A percentile compares a stretch with the other conserved stretches of the same genome.
Evolutionary conservation across 148 eudicot species (phyloP).

Genomic region (Diospyros lotus): DNA sequence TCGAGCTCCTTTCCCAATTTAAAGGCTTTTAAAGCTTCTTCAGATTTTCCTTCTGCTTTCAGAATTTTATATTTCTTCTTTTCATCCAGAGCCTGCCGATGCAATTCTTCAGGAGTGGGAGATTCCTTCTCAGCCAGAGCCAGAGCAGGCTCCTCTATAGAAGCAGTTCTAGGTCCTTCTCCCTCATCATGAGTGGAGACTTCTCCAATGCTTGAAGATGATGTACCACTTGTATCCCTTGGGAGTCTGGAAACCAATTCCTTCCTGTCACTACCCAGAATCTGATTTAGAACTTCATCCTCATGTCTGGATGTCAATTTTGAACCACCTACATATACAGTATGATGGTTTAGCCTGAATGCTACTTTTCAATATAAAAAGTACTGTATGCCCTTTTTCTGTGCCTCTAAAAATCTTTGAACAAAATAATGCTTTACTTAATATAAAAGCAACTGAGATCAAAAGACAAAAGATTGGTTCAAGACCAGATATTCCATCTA

Average conservation of each 20-base stretch:
- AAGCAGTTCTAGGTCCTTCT: constrained; percentile 29
- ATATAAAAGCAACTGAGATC: not conserved
- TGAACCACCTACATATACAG: constrained; percentile 50
- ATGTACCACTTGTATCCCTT: constrained; percentile 24
- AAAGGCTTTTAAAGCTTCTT: constrained; percentile 84
- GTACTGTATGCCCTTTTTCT: not conserved
- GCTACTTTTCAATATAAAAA: not conserved
- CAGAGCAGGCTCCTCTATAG: constrained; percentile 23
- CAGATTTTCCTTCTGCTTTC: constrained; percentile 77
- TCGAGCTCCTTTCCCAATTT: constrained; percentile 86
- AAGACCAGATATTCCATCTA: not conserved
- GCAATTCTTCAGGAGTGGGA: constrained; percentile 73
- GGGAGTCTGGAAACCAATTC: constrained; percentile 4
- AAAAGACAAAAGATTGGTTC: not conserved
- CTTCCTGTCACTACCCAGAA: constrained; percentile 42
- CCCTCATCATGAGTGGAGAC: constrained; percentile 25
- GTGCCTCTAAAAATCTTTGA: not conserved
- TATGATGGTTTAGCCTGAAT: constrained; percentile 13
- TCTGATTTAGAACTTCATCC: constrained; percentile 56
- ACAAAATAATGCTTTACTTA: not conserved
- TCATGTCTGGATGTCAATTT: constrained; percentile 50
- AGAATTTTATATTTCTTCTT: constrained; percentile 62
- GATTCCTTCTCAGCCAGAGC: constrained; percentile 27
- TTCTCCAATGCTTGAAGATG: constrained; percentile 34
- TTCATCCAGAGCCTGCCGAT: constrained; percentile 77